These are phyloP conservation scores for Malus fusca DNA, from an alignment of 306 rosid genomes.

Conservation along the genomic window DNA sequence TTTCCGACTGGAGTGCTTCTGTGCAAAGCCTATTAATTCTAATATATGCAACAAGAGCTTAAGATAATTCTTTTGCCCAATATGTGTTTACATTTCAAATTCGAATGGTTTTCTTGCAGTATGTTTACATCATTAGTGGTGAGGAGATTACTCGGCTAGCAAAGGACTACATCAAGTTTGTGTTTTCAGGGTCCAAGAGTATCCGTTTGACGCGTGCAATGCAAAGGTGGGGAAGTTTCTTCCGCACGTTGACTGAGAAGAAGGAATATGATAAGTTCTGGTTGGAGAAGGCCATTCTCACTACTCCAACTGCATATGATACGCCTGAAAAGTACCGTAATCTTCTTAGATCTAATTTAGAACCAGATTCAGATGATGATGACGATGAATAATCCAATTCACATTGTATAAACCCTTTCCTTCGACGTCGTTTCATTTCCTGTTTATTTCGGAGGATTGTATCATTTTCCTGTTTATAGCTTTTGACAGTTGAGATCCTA, in stretches of 20 bases:
- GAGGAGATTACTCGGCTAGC: conserved; percentile 53
- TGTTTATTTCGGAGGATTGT: neutral
- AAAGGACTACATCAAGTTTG: conserved; percentile 59
- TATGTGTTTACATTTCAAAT: neutral
- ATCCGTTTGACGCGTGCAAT: conserved; percentile 49
- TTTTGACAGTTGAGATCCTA: neutral
- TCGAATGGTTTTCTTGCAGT: conserved; percentile 37
- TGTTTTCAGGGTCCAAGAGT: conserved; percentile 49
- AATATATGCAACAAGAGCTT: neutral
- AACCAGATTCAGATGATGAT: neutral
- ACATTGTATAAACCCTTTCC: neutral
- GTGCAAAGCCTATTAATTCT: neutral
- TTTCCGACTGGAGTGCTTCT: neutral
- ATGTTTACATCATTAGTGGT: conserved; percentile 55
- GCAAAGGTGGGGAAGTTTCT: conserved; percentile 37
- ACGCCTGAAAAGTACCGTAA: conserved; percentile 28
- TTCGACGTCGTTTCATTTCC: neutral
- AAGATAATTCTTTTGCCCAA: neutral
- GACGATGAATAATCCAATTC: neutral
- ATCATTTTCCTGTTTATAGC: neutral
- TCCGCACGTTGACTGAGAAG: conserved; percentile 24
- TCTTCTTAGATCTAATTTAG: conserved; percentile 16
- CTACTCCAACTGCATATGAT: conserved; percentile 31
- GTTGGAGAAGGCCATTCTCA: conserved; percentile 39
- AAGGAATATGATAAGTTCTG: conserved; percentile 15